Evolutionary conservation across 306 rosid species (phyloP), one percentile per base, ranked within the genome.

Genomic region (Abrus precatorius): DNA sequence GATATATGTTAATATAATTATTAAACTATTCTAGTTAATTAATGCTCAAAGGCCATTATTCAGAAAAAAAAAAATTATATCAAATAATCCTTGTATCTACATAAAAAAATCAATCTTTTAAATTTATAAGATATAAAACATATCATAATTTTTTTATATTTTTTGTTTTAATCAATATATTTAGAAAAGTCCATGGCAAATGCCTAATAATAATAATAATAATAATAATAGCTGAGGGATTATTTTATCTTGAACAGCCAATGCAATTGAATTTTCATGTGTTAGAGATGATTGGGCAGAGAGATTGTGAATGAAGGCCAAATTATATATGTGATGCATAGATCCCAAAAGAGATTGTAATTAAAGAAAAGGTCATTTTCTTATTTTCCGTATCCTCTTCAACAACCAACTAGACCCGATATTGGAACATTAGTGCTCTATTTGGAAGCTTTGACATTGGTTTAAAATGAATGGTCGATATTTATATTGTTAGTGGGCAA

Each of bases 341-440:
- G 29, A 60, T 30, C 4, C 33, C 48, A 7, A 36, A 36, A n/a
- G 14, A 14, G 38, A 38, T 54, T 14, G 40, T 54, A 54, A 72
- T 54, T 10, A 38, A 34, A 38, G 3, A 20, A 32, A 72, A 72
- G 5, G 77, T 38, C 65, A 0, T 54, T 20, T 40, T 55, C 53
- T 54, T 72, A 3, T 38, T 14, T 36, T 36, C 5, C 4, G 12
- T 14, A 53, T 53, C 3, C 4, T 69, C 61, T 72, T 38, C 77
- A 72, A 72, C 77, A 54, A 56, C 53, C 77, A 72, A 72, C 77
- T 55, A 54, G 38, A 72, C 13, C 32, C 4, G 49, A 40, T 55
- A 72, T 54, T 72, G 77, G 77, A 55, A 56, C 10, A 72, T 72
- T 71, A 34, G 76, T 71, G 76, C 48, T 52, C 14, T 33, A 14